Evolutionary conservation across 495 filamentous ascomycete species (phyloP).

Genomic region (Amphirosellinia nigrospora): DNA sequence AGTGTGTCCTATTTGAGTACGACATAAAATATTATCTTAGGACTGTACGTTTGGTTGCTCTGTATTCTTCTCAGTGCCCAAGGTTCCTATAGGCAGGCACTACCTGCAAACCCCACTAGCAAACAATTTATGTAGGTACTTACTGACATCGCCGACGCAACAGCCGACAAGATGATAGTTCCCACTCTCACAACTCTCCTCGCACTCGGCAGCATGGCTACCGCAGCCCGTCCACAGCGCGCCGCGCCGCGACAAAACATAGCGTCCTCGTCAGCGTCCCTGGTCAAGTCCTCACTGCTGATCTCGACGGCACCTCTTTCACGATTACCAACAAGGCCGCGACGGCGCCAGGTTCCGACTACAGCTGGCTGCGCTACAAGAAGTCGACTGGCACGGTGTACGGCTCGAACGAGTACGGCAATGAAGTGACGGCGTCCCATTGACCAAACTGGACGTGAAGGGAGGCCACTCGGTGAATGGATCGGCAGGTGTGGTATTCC

Average conservation of each 20-base stretch:
- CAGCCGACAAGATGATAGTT: conserved; percentile 27
- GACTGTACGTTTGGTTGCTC: neutral
- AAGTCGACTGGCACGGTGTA: conserved; percentile 34
- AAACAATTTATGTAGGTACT: too few species aligned
- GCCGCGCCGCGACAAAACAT: conserved; percentile 8
- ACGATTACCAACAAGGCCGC: conserved; percentile 36
- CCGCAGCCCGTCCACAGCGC: conserved; percentile 28
- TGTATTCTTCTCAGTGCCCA: neutral
- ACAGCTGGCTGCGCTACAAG: conserved; percentile 43
- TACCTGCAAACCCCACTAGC: conserved; percentile 5
- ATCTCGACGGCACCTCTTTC: conserved; percentile 39
- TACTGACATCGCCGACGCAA: neutral
- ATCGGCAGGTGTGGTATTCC: conserved; percentile 41
- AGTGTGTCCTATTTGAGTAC: too few species aligned
- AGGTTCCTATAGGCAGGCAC: neutral
- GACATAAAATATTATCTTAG: too few species aligned
- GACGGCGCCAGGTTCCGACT: conserved; percentile 30
- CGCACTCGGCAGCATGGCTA: conserved; percentile 29
- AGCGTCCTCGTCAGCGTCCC: conserved; percentile 41
- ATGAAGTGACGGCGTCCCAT: conserved; percentile 35
- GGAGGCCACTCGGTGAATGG: conserved; percentile 28
- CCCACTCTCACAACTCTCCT: conserved; percentile 30
- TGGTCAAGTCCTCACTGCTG: conserved; percentile 35
- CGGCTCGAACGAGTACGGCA: conserved; percentile 41
- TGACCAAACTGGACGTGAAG: conserved; percentile 27